Conservation (phyloP, 495 filamentous ascomycete genomes). For the Pseudotulostoma volvatum region DNA sequence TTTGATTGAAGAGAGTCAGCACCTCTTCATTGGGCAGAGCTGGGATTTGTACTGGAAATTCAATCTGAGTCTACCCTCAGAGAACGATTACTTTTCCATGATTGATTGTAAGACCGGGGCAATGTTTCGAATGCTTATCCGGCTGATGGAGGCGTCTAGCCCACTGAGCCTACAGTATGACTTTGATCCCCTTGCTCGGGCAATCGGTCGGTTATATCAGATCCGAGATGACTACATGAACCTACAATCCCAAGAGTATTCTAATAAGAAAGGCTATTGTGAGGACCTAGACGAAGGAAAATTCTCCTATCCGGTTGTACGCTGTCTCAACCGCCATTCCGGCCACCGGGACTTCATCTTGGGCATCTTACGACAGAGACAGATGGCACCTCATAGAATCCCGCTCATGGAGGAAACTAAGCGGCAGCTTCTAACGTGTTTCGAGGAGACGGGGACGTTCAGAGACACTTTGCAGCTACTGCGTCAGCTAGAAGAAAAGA, state of each 20-base stretch:
- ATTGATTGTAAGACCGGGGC: slow-evolving; percentile 19
- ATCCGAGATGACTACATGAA: slow-evolving; percentile 27
- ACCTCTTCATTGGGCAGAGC: slow-evolving; percentile 15
- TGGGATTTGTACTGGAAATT: slow-evolving; percentile 16
- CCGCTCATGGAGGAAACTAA: slow-evolving; percentile 4
- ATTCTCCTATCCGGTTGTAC: slow-evolving; percentile 17
- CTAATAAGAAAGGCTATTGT: slow-evolving; percentile 16
- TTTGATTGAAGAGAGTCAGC: slow-evolving; percentile 4
- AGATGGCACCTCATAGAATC: neutral
- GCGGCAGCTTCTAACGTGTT: slow-evolving; percentile 6
- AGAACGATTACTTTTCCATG: slow-evolving; percentile 15
- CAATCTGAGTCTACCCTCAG: slow-evolving; percentile 9
- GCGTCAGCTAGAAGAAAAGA: slow-evolving; percentile 4
- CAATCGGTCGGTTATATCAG: slow-evolving; percentile 19
- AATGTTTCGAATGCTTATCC: slow-evolving; percentile 12
- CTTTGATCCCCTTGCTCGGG: slow-evolving; percentile 7
- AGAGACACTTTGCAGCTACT: slow-evolving; percentile 5
- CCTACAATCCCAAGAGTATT: slow-evolving; percentile 11
- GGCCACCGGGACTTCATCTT: slow-evolving; percentile 17
- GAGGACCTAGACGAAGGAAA: slow-evolving; percentile 28
- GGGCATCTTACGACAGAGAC: slow-evolving; percentile 22
- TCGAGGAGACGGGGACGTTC: slow-evolving; percentile 5
- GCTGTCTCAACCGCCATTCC: slow-evolving; percentile 6
- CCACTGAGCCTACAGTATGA: slow-evolving; percentile 5
- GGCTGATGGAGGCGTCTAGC: slow-evolving; percentile 8